phyloP scores from a whole-genome alignment of 352 stramenopile genomes.

The Albugo laibachii region DNA sequence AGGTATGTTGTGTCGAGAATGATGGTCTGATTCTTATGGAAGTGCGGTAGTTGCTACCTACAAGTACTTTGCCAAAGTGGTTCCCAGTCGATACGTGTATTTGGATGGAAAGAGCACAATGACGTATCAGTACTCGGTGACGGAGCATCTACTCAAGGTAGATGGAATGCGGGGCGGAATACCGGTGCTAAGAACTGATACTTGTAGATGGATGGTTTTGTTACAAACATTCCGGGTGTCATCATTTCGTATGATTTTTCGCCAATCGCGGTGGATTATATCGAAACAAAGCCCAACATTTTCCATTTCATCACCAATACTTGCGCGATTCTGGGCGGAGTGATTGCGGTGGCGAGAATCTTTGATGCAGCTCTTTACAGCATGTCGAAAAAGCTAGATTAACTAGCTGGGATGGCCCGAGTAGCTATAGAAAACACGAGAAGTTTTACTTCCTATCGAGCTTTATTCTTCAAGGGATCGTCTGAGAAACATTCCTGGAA shows the following conservation, averaged over 20 bases:
- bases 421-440: too few species aligned
- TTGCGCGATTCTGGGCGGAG: slow-evolving; percentile 68
- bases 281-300: slow-evolving; percentile 67
- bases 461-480: too few species aligned
- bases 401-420: slow-evolving; percentile 5
- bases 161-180: slow-evolving; percentile 8
- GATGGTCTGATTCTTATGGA: not conserved
- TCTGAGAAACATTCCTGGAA: slow-evolving; percentile 8
- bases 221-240: slow-evolving; percentile 59
- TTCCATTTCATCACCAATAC: slow-evolving; percentile 76
- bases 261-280: slow-evolving; percentile 75
- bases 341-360: slow-evolving; percentile 75
- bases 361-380: slow-evolving; percentile 77
- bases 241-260: slow-evolving; percentile 82
- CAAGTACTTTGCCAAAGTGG: slow-evolving; percentile 78
- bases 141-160: slow-evolving; percentile 47
- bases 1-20: slow-evolving; percentile 13
- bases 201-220: slow-evolving; percentile 5
- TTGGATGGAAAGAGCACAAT: slow-evolving; percentile 38
- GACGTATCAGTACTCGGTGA: slow-evolving; percentile 80
- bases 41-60: slow-evolving; percentile 48
- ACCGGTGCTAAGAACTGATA: slow-evolving; percentile 13
- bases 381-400: slow-evolving; percentile 69
- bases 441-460: too few species aligned
- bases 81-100: slow-evolving; percentile 71